A percentile compares a stretch with the other conserved stretches of the same genome.
Evolutionary conservation across 768 basidiomycete genomes (phyloP).

Genomic region (Ramaria rubella): DNA sequence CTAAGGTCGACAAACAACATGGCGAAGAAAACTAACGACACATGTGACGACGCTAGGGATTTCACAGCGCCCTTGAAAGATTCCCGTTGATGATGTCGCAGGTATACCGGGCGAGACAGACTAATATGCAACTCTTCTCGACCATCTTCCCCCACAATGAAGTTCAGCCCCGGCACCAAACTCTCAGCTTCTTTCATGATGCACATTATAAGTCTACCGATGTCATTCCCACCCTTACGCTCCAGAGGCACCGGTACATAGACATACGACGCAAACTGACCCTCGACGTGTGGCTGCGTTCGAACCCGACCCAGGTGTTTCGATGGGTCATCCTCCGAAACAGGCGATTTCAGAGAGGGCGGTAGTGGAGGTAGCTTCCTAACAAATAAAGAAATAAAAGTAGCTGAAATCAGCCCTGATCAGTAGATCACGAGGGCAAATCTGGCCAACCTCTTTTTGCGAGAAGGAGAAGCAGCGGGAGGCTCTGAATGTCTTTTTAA

Average conservation of each 20-base stretch:
- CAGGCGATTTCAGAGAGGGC: conserved; percentile 37
- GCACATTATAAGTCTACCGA: conserved; percentile 42
- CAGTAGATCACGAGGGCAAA: background rate
- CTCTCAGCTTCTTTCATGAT: conserved; percentile 39
- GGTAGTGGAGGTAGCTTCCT: conserved; percentile 64
- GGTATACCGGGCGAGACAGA: conserved; percentile 72
- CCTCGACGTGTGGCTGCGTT: conserved; percentile 72
- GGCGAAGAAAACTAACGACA: conserved; percentile 35
- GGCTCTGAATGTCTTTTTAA: background rate
- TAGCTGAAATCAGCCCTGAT: background rate
- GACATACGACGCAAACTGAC: conserved; percentile 77
- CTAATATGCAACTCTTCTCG: conserved; percentile 69
- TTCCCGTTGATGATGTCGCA: conserved; percentile 74
- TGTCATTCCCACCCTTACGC: conserved; percentile 27
- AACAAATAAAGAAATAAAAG: background rate
- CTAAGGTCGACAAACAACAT: background rate
- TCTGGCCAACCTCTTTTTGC: background rate
- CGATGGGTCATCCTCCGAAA: conserved; percentile 65
- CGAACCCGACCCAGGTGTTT: conserved; percentile 81
- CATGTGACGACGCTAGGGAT: conserved; percentile 38
- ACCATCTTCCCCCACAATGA: conserved; percentile 26
- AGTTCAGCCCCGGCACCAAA: conserved; percentile 41
- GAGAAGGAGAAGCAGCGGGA: background rate
- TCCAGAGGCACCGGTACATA: conserved; percentile 57
- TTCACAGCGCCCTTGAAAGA: conserved; percentile 61